These are phyloP conservation scores for Canariomyces notabilis DNA, from an alignment of 2,329 filamentous ascomycete genomes.

Conservation along the genomic window DNA sequence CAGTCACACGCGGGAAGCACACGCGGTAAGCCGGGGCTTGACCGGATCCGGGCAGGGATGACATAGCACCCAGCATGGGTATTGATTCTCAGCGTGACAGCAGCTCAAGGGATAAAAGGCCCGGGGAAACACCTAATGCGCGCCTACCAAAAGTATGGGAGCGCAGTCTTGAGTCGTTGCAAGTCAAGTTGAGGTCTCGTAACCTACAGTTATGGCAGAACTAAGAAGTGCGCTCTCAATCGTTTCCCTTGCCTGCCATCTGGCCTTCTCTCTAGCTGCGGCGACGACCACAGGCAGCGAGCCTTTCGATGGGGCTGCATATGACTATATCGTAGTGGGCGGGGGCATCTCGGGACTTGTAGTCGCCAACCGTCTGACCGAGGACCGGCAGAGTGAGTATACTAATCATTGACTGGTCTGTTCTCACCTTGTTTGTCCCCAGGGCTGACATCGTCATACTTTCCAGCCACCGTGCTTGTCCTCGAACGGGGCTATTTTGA, in stretches of 20 bases:
- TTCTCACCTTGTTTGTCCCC: not conserved
- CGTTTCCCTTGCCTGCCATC: not conserved
- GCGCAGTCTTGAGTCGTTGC: no score
- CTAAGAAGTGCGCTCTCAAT: not conserved
- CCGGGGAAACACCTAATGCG: no score
- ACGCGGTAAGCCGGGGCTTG: no score
- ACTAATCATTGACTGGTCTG: constrained; percentile 2
- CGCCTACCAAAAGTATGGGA: no score
- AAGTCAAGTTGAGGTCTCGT: no score
- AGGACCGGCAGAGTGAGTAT: constrained; percentile 31
- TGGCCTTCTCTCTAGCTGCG: not conserved
- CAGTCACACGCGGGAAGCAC: no score
- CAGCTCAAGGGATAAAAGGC: no score
- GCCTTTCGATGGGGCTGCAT: constrained; percentile 2
- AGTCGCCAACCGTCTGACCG: constrained; percentile 16
- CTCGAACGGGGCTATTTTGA: constrained; percentile 22
- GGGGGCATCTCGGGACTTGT: constrained; percentile 13
- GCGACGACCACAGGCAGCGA: not conserved
- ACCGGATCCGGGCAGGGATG: no score
- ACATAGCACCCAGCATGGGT: no score
- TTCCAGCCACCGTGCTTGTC: constrained; percentile 18
- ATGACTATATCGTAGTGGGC: constrained; percentile 16
- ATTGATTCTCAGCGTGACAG: no score
- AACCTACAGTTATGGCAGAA: not conserved
- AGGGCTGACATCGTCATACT: not conserved